Evolutionary conservation across 148 eudicot species (phyloP).

Genomic region (Pharnaceum exiguum): DNA sequence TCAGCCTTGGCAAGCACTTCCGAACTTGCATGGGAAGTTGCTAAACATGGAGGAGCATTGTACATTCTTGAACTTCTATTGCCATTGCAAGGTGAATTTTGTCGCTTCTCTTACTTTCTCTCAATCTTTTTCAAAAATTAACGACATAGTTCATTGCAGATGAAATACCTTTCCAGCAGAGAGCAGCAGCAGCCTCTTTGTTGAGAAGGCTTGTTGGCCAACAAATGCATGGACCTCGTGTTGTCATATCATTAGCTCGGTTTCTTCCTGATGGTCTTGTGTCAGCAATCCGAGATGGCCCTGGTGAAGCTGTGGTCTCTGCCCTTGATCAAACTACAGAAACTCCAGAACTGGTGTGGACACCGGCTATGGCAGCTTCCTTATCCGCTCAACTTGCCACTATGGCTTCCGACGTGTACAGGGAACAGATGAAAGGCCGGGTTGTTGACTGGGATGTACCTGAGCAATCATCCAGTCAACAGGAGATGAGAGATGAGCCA

Average conservation of each 20-base stretch:
- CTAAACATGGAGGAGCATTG: slow-evolving; percentile 99
- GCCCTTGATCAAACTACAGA: slow-evolving; percentile 95
- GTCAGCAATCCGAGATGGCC: slow-evolving; percentile 88
- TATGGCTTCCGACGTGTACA: slow-evolving; percentile 84
- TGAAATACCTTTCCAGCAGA: slow-evolving; percentile 87
- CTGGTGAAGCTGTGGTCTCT: slow-evolving; percentile 93
- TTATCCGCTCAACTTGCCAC: slow-evolving; percentile 93
- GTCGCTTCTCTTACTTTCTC: slow-evolving; percentile 2
- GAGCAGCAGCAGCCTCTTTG: slow-evolving; percentile 96
- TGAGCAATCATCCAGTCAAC: slow-evolving; percentile 84
- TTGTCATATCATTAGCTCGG: slow-evolving; percentile 87
- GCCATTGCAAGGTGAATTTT: slow-evolving; percentile 65
- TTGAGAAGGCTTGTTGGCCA: slow-evolving; percentile 94
- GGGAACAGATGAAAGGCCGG: slow-evolving; percentile 92
- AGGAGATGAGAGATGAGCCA: slow-evolving; percentile 98
- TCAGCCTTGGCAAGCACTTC: slow-evolving; percentile 96
- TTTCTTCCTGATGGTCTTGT: slow-evolving; percentile 96
- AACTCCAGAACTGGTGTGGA: slow-evolving; percentile 99
- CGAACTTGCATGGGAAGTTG: slow-evolving; percentile 99
- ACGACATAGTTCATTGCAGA: slow-evolving; percentile 38
- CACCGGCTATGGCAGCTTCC: slow-evolving; percentile 98
- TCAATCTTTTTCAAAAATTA: slow-evolving; percentile 4
- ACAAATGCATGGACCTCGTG: slow-evolving; percentile 99
- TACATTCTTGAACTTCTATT: slow-evolving; percentile 90
- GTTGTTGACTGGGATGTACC: slow-evolving; percentile 99